These are phyloP conservation scores for Leccinum variicolor DNA, from an alignment of 768 basidiomycete species.

Conservation along the genomic window DNA sequence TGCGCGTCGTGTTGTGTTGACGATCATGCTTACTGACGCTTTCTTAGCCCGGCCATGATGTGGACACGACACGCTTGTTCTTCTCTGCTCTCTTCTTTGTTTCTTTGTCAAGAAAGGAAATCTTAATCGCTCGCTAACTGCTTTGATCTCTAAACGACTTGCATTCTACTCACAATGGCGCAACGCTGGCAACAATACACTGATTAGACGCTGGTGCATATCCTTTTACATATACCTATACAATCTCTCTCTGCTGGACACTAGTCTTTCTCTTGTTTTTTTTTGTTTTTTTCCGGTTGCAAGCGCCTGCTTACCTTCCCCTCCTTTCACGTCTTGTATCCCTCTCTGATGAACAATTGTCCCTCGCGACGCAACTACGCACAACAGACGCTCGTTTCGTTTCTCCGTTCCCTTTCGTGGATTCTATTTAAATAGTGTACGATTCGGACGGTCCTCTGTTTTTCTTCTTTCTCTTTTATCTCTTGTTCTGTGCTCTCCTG, in stretches of 20 bases:
- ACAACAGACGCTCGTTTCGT: neutral
- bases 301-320: neutral
- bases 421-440: neutral
- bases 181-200: neutral
- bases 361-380: neutral
- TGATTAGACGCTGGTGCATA: neutral
- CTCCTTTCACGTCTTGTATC: neutral
- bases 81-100: neutral
- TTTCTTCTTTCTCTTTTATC: neutral
- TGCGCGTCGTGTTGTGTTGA: neutral
- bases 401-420: neutral
- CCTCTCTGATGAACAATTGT: neutral
- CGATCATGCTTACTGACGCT: neutral
- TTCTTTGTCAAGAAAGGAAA: neutral
- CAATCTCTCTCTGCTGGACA: neutral
- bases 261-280: neutral
- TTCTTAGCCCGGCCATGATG: slow-evolving; percentile 12
- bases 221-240: neutral
- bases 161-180: neutral
- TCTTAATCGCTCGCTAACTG: neutral
- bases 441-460: neutral
- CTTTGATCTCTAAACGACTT: neutral
- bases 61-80: neutral
- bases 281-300: neutral
- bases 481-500: neutral